phyloP scores from a whole-genome alignment of 176 grass and related monocot species.

The Ananas comosus region DNA sequence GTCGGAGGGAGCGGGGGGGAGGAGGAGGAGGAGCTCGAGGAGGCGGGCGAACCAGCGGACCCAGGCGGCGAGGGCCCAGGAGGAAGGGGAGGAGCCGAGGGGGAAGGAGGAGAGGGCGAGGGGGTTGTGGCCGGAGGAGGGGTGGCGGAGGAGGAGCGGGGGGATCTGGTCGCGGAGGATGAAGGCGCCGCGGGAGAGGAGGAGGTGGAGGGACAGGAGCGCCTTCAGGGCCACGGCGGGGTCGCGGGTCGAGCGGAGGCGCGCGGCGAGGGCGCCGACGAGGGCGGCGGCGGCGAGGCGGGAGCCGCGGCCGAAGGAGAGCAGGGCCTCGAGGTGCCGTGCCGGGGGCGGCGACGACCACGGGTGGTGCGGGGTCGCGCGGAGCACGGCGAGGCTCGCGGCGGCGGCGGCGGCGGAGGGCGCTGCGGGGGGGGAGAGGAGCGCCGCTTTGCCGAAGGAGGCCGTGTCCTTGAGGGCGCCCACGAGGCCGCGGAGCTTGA shows the following conservation, averaged over 20 bases:
- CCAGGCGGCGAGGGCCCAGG: conserved; percentile 54
- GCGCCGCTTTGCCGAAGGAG: conserved; percentile 8
- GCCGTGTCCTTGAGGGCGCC: conserved; percentile 43
- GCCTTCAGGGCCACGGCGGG: conserved; percentile 70
- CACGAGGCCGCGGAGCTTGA: conserved; percentile 47
- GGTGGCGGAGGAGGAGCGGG: conserved; percentile 40
- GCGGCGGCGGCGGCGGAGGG: conserved; percentile 22
- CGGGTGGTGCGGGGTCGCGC: conserved; percentile 63
- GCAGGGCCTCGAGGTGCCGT: conserved; percentile 55
- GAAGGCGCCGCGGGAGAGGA: conserved; percentile 55
- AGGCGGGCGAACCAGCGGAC: conserved; percentile 70
- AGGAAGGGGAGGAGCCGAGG: conserved; percentile 21
- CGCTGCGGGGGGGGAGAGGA: conserved; percentile 26
- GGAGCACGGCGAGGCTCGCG: conserved; percentile 43
- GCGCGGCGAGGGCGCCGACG: conserved; percentile 35
- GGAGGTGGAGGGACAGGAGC: conserved; percentile 49
- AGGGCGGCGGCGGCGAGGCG: conserved; percentile 55
- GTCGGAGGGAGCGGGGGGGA: conserved; percentile 24
- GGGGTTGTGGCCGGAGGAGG: conserved; percentile 65
- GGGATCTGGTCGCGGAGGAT: conserved; percentile 85
- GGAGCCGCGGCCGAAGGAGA: conserved; percentile 75
- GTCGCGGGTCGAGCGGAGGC: conserved; percentile 45
- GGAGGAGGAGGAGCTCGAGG: conserved; percentile 64
- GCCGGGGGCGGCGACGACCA: conserved; percentile 30
- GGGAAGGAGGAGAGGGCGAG: conserved; percentile 75